These are phyloP conservation scores for Fomitopsis pulvina DNA, from an alignment of 768 basidiomycete species.

Conservation along the genomic window DNA sequence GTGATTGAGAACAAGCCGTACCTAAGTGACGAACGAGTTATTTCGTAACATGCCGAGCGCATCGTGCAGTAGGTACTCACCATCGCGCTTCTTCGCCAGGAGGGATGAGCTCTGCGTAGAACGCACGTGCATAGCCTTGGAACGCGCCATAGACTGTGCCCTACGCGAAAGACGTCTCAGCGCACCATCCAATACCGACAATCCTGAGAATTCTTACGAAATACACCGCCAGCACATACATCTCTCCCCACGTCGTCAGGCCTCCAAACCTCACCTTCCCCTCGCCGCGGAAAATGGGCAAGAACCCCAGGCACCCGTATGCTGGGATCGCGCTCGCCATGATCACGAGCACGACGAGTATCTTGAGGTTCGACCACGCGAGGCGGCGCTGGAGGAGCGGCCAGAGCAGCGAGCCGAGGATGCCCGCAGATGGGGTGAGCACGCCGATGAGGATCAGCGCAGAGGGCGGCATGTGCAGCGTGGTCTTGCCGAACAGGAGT, in stretches of 20 bases:
- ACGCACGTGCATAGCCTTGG: constrained; percentile 82
- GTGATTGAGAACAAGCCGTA: constrained; percentile 86
- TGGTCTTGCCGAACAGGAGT: constrained; percentile 87
- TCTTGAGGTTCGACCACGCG: constrained; percentile 57
- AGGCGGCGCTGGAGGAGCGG: constrained; percentile 63
- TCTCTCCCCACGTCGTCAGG: constrained; percentile 72
- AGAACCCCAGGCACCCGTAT: constrained; percentile 81
- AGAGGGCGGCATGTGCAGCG: constrained; percentile 72
- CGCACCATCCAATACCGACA: neutral
- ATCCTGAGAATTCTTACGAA: constrained; percentile 46
- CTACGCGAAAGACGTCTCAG: constrained; percentile 26
- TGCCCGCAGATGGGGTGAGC: constrained; percentile 72
- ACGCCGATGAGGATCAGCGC: constrained; percentile 76
- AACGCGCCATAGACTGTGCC: constrained; percentile 80
- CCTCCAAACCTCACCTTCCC: constrained; percentile 52
- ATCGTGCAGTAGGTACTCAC: constrained; percentile 31
- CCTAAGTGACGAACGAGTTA: constrained; percentile 21
- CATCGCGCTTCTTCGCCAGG: constrained; percentile 86
- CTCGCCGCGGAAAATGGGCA: constrained; percentile 42
- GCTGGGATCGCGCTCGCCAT: constrained; percentile 62
- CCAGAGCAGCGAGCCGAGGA: constrained; percentile 79
- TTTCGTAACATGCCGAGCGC: neutral
- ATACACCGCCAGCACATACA: constrained; percentile 77
- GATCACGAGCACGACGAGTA: constrained; percentile 62
- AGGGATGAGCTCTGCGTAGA: constrained; percentile 84